Base-by-base conservation (phyloP, 495 filamentous ascomycete genomes). In the Hypoxylon rickii region DNA sequence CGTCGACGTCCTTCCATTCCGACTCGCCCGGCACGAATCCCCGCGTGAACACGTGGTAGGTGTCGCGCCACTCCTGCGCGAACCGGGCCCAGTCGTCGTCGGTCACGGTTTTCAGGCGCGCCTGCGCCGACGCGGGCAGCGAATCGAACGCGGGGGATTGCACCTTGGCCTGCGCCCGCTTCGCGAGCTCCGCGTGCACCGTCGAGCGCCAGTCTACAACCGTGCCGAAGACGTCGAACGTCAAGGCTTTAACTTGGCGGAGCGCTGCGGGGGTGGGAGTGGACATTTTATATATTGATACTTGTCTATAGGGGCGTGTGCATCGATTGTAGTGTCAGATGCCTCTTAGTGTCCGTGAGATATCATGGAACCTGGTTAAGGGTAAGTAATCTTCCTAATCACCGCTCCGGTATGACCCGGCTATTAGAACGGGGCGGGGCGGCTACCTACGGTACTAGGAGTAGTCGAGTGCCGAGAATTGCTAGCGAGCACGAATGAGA, bases 211-310 rank as follows among this genome's bases (percentile, higher is more conserved):
- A 89, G 73, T 89, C 76, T 19, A 92, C 88, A 45, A 85, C 79
- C 3, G 89, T 92, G 56, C 89, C 90, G 72, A 93, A 93, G 62
- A 88, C 76, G 64, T 81, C 79, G 53, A 82, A 83, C 18, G 74
- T 76, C n/a, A 83, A 61, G 12, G 73, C 79, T 52, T 79, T 77
- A 50, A 78, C 31, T 26, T 61, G 44, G 12, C 47, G 53, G 12
- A 63, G 49, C 7, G 53, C 48, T 36, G 56, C 53, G 15, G 59
- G 53, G 19, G 54, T 38, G 3, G 38, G 32, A 4, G 21, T 7
- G 24, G 59, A 16, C 59, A 63, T 63, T 44, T 43, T n/a, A n/a
- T n/a, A n/a, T n/a, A n/a, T n/a, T n/a, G n/a, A n/a, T n/a, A n/a
- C n/a, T n/a, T n/a, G n/a, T n/a, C n/a, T n/a, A n/a, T n/a, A n/a